phyloP scores from a whole-genome alignment of 1,284 basidiomycete genomes.

The Pterulicium gracile region DNA sequence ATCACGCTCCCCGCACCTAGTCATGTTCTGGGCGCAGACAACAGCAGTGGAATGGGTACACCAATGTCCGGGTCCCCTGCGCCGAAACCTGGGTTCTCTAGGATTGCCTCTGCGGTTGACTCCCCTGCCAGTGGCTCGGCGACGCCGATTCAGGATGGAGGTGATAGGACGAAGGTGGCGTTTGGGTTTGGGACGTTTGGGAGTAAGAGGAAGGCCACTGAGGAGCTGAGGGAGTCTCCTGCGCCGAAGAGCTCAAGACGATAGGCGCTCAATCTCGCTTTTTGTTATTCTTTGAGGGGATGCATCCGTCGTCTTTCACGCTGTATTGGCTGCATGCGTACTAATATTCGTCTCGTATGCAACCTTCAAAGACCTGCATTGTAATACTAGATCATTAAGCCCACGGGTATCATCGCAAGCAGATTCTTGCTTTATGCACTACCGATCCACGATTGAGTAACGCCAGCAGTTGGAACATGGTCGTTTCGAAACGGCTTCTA shows the following conservation, averaged over 20 bases:
- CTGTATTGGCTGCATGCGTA: too few relatives aligned
- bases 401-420: too few relatives aligned
- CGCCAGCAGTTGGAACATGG: too few relatives aligned
- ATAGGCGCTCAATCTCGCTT: too few relatives aligned
- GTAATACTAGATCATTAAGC: too few relatives aligned
- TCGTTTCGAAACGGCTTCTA: too few relatives aligned
- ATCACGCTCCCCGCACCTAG: constrained; percentile 57
- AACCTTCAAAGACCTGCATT: too few relatives aligned
- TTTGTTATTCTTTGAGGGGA: too few relatives aligned
- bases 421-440: too few relatives aligned
- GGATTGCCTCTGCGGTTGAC: constrained; percentile 51
- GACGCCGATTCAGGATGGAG: constrained; percentile 36
- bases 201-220: constrained; percentile 71
- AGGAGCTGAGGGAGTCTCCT: constrained; percentile 36
- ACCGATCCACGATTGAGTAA: too few relatives aligned
- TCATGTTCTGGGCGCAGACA: constrained; percentile 23
- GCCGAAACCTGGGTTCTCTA: constrained; percentile 59
- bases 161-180: constrained; percentile 59
- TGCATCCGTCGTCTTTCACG: too few relatives aligned
- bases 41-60: constrained; percentile 37
- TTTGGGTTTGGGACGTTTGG: constrained; percentile 57
- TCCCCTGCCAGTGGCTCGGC: constrained; percentile 32
- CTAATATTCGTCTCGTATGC: too few relatives aligned
- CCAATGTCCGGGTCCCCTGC: constrained; percentile 34
- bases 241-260: constrained; percentile 30